Evolutionary conservation across 2,329 filamentous ascomycete genomes (phyloP), one percentile per base, ranked within the genome.

Genomic region (Neonectria punicea): DNA sequence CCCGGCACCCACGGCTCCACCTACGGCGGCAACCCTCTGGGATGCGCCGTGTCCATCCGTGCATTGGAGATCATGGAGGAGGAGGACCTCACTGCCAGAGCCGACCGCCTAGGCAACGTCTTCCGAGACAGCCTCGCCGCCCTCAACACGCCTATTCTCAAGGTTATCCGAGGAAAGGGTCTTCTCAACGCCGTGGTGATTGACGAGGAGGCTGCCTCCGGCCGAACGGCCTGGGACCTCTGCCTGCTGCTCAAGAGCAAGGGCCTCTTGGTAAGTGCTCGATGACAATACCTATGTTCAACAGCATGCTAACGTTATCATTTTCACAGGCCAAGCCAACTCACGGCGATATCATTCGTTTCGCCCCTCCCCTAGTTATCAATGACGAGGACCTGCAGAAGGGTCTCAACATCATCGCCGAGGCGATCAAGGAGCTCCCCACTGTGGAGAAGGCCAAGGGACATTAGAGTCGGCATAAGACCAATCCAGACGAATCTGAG

Each of bases 1-100:
- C 93, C 96, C 28, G 96, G 96, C 65, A 98, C 96, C 28, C 96
- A 99, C 81, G 96, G 96, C 53, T 97, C 93, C 46, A 99, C 96
- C n/a, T 99, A 98, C 77, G 96, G 96, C 67, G 96, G 96, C 55
- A 99, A 99, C 82, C 96, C 96, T 18, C 86, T 99, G 13, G 96
- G 94, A 25, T 98, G 94, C 73, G 96, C 96, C 43, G 93, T 99
- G 32, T 97, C 95, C 25, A 97, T 99, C 77, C 92, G 94, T 68
- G 96, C 96, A 20, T 86, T 99, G 49, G 94, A 99, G 85, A 88
- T 99, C 59, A 91, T 99, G 73, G 89, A 95, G 76, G 96, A 99
- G 79, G 94, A 97, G 82, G 86, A 93, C 69, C 89, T 99, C 82
- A 92, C 93, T 25, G 90, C 92, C 76, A 91, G 90, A 61, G 94